phyloP scores from a whole-genome alignment of 169 alveolate species.

The Plasmodium inui region DNA sequence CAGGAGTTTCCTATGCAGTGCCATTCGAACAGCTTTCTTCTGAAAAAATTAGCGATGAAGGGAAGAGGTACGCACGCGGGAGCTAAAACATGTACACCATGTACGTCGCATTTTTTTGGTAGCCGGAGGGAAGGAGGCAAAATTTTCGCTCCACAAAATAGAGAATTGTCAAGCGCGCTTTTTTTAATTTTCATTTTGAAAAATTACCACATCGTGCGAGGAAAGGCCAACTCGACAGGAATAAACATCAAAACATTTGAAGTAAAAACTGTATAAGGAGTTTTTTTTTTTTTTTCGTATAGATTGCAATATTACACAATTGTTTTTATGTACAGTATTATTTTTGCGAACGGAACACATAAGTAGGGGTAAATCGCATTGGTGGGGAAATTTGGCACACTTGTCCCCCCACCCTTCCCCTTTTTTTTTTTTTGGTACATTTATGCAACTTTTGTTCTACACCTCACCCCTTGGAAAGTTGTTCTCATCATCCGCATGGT shows the following conservation, averaged over 20 bases:
- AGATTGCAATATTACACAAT: not conserved
- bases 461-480: not conserved
- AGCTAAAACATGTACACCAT: not conserved
- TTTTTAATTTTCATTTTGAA: not conserved
- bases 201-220: not conserved
- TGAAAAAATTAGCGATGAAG: not conserved
- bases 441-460: not conserved
- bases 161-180: not conserved
- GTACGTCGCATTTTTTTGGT: not conserved
- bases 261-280: not conserved
- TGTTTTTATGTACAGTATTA: not conserved
- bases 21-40: not conserved
- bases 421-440: not conserved
- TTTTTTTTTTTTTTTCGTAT: not conserved
- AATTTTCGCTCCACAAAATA: not conserved
- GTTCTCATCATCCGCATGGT: not conserved
- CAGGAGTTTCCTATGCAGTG: not conserved
- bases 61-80: not conserved
- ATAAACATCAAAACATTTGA: not conserved
- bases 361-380: not conserved
- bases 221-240: not conserved
- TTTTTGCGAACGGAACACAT: not conserved
- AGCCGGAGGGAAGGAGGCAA: not conserved
- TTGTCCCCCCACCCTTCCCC: not conserved
- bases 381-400: not conserved